These are phyloP conservation scores for Thelephora ganbajun DNA, from an alignment of 768 basidiomycete genomes.

Conservation along the genomic window DNA sequence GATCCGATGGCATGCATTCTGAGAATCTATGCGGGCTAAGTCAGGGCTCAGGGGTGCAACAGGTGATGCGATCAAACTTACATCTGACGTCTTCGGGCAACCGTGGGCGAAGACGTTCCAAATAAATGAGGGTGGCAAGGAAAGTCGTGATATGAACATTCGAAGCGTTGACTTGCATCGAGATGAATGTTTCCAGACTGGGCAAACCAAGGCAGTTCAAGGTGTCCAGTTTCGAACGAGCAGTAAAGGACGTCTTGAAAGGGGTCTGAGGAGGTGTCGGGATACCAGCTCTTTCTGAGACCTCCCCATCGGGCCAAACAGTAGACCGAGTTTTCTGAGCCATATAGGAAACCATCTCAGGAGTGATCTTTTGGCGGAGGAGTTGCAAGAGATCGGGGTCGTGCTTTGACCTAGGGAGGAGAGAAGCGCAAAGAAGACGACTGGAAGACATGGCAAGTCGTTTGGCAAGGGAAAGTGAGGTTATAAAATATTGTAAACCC, in stretches of 20 bases:
- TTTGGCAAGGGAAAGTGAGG: not conserved
- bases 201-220: conserved; percentile 23
- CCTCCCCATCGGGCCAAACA: conserved; percentile 55
- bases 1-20: conserved; percentile 83
- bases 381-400: conserved; percentile 72
- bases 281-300: conserved; percentile 14
- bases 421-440: conserved; percentile 63
- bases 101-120: conserved; percentile 72
- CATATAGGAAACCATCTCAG: conserved; percentile 79
- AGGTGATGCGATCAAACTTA: conserved; percentile 20
- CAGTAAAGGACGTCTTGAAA: conserved; percentile 25
- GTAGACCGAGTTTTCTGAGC: conserved; percentile 50
- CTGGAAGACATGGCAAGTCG: conserved; percentile 19
- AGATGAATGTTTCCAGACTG: conserved; percentile 74
- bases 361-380: conserved; percentile 61
- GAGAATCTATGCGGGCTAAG: conserved; percentile 6
- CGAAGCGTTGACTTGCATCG: conserved; percentile 61
- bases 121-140: conserved; percentile 81
- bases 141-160: conserved; percentile 88
- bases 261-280: conserved; percentile 65
- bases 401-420: conserved; percentile 63
- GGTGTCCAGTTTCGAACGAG: conserved; percentile 6
- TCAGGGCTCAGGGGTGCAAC: not conserved
- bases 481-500: not conserved
- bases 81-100: conserved; percentile 79